phyloP scores from a whole-genome alignment of 768 basidiomycete species.

The Mycena olivaceomarginata region DNA sequence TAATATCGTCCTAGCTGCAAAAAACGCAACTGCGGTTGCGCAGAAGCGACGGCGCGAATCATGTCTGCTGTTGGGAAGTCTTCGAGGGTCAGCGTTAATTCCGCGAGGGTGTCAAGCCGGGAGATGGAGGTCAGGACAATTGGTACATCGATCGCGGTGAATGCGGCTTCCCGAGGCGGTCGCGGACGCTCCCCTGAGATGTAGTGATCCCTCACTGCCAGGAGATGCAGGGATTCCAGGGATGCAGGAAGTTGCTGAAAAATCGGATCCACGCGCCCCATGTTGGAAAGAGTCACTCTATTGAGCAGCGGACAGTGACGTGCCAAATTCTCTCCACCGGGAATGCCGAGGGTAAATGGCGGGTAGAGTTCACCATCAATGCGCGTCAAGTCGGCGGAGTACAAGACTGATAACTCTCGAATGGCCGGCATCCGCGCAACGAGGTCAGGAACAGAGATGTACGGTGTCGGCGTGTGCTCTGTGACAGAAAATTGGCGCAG shows the following conservation, averaged over 20 bases:
- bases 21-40: background rate
- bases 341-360: background rate
- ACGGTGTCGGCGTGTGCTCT: background rate
- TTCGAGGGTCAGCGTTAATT: constrained; percentile 2
- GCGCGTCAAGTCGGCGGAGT: constrained; percentile 4
- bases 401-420: background rate
- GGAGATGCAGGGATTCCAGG: background rate
- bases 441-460: constrained; percentile 1
- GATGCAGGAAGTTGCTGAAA: constrained; percentile 2
- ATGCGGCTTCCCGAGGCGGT: background rate
- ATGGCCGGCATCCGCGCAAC: background rate
- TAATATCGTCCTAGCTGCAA: background rate
- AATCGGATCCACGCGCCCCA: background rate
- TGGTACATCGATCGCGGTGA: background rate
- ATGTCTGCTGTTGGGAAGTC: background rate
- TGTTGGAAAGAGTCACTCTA: constrained; percentile 1
- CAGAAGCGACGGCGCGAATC: background rate
- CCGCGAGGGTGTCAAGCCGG: background rate
- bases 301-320: background rate
- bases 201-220: background rate
- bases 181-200: no score
- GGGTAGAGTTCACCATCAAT: background rate
- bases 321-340: background rate
- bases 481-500: background rate
- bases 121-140: background rate